Conservation (phyloP, 2,329 filamentous ascomycete genomes). For the Sarocladium oryzae region DNA sequence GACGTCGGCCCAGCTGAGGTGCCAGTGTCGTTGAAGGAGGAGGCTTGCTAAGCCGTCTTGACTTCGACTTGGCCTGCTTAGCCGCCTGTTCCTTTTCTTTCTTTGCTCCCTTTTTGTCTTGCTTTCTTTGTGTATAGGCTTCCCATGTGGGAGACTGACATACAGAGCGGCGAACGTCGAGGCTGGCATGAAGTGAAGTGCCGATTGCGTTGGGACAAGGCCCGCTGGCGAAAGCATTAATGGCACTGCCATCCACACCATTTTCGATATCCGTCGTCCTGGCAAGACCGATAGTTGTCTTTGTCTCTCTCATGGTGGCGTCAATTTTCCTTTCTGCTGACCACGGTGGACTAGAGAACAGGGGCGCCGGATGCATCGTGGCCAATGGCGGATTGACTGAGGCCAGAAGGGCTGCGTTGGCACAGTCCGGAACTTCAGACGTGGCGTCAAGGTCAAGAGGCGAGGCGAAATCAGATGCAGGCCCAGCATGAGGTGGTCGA, state of each 20-base stretch:
- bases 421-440: background rate
- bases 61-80: slow-evolving; percentile 30
- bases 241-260: background rate
- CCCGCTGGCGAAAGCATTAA: background rate
- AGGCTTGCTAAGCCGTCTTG: slow-evolving; percentile 25
- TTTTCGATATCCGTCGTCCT: background rate
- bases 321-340: background rate
- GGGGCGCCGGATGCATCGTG: background rate
- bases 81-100: slow-evolving; percentile 34
- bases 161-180: slow-evolving; percentile 31
- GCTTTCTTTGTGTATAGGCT: slow-evolving; percentile 46
- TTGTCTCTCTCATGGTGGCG: background rate
- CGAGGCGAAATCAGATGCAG: background rate
- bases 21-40: slow-evolving; percentile 15
- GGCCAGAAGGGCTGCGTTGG: background rate
- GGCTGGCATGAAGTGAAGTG: background rate
- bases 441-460: background rate
- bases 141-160: slow-evolving; percentile 60
- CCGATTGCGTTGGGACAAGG: background rate
- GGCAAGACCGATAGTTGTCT: background rate
- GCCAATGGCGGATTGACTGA: background rate
- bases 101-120: slow-evolving; percentile 43
- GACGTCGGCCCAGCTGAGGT: slow-evolving; percentile 12
- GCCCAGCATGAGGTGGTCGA: background rate
- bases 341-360: background rate